Base-by-base conservation (phyloP, 208 protist genomes). In the Angomonas deanei region DNA sequence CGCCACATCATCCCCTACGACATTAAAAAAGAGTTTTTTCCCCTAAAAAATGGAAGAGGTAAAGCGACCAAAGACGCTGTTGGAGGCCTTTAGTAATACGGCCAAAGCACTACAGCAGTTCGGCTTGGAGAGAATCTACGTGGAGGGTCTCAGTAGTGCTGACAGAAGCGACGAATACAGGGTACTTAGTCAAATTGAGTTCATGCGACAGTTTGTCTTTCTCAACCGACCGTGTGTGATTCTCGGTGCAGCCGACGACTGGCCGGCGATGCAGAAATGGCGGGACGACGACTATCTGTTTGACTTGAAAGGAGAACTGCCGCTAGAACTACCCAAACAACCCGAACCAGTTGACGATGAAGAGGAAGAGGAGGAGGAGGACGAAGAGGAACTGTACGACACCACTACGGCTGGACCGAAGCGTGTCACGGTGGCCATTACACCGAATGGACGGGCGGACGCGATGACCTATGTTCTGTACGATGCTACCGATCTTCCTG, bases 371-470 rank as follows among this genome's bases (percentile, higher is more conserved):
- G 31, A 62, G 17, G 60, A 67, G 17, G 33, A 59, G 6, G n/a
- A 28, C 6, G 6, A 49, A 1, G 30, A 65, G 5, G 56, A 36
- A n/a, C 17, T 19, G 32, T 19, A 47, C 28, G 19, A 28, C 1
- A 56, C 50, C 54, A 13, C 19, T n/a, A 50, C 42, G 2, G 15
- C 65, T 13, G 69, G 57, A 0, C 71, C 69, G 0, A 80, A 80
- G 53, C 74, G 62, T 36, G 80, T 97, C 21, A 94, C 80, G 0
- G 88, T 97, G 23, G 83, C 87, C n/a, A 64, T 93, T n/a, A 96
- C 92, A 4, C 92, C 92, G 23, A 95, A 94, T 64, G 92, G 92
- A n/a, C 76, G 86, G 17, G 92, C 88, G 0, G 92, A 97, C 68
- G 86, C 88, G 13, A 79, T 94, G 2, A 91, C 84, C 15, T 75